Percentiles rank a stretch among this genome's conserved stretches.
These are phyloP conservation scores for Fragaria ananassa DNA, from an alignment of 306 rosid species.

Conservation along the genomic window DNA sequence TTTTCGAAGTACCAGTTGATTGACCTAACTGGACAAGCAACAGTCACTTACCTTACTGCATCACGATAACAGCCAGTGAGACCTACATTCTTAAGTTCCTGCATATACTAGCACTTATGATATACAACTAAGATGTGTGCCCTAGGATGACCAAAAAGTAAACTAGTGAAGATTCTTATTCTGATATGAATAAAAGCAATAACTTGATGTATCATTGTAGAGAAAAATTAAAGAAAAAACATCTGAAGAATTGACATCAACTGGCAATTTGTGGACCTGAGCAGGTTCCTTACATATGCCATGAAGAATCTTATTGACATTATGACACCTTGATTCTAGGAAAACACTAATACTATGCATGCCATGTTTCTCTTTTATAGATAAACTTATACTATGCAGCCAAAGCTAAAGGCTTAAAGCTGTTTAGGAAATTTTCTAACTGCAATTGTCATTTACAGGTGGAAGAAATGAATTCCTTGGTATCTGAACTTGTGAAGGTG, in stretches of 20 bases:
- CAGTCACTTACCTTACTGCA: not conserved
- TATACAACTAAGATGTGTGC: not conserved
- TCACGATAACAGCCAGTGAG: not conserved
- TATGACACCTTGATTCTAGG: not conserved
- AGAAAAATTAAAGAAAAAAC: not conserved
- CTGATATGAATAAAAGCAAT: not conserved
- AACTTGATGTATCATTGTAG: not conserved
- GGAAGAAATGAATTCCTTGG: constrained; percentile 77
- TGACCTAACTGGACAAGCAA: not conserved
- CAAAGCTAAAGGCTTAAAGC: not conserved
- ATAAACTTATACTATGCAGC: not conserved
- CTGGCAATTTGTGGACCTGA: not conserved
- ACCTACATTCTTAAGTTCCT: not conserved
- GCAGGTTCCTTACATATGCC: not conserved
- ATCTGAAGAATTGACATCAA: not conserved
- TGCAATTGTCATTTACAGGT: constrained; percentile 44
- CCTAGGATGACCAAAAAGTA: not conserved
- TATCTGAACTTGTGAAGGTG: constrained; percentile 73
- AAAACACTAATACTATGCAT: not conserved
- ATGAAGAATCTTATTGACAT: not conserved
- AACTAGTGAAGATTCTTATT: not conserved
- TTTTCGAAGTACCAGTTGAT: not conserved
- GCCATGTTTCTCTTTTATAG: not conserved
- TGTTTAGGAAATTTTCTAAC: constrained; percentile 23
- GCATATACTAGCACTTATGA: not conserved